A percentile compares a stretch with the other conserved stretches of the same genome.
phyloP scores from a whole-genome alignment of 352 stramenopile genomes.

The Pythium grandisporangium region DNA sequence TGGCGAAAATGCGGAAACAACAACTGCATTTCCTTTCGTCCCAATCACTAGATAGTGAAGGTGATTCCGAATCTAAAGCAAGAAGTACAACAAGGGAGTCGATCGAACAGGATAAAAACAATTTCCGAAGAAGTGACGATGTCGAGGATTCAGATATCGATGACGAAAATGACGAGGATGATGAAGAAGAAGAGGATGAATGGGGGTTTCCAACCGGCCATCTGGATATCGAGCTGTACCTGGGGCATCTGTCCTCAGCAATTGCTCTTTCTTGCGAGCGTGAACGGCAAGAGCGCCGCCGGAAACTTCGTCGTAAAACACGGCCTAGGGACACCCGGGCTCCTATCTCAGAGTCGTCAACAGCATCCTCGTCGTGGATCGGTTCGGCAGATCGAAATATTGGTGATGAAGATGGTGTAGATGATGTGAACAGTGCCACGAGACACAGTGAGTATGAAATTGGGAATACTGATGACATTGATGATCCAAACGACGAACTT shows the following conservation, averaged over 20 bases:
- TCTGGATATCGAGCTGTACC: conserved; percentile 51
- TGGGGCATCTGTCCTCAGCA: conserved; percentile 55
- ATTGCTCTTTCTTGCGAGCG: conserved; percentile 45
- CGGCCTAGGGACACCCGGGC: too few relatives aligned
- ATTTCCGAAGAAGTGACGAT: conserved; percentile 20
- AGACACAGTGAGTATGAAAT: conserved; percentile 7
- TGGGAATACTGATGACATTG: conserved; percentile 5
- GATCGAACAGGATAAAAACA: conserved; percentile 19
- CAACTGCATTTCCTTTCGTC: conserved; percentile 66
- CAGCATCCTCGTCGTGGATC: too few relatives aligned
- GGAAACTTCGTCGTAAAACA: conserved; percentile 12
- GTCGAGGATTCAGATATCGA: conserved; percentile 27
- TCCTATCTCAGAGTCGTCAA: too few relatives aligned
- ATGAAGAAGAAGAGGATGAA: conserved; percentile 61
- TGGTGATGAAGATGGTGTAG: too few relatives aligned
- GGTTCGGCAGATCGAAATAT: too few relatives aligned
- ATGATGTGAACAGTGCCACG: conserved; percentile 1
- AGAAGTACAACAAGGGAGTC: conserved; percentile 14
- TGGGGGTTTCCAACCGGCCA: conserved; percentile 77
- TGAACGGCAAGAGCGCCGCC: conserved; percentile 20
- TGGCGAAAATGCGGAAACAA: conserved; percentile 62
- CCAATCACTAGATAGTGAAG: conserved; percentile 16
- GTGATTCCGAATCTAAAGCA: conserved; percentile 20
- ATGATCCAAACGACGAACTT: conserved; percentile 16
- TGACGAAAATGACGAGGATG: conserved; percentile 37